Evolutionary conservation across 768 basidiomycete species (phyloP).

Genomic region (Royoungia palumana): DNA sequence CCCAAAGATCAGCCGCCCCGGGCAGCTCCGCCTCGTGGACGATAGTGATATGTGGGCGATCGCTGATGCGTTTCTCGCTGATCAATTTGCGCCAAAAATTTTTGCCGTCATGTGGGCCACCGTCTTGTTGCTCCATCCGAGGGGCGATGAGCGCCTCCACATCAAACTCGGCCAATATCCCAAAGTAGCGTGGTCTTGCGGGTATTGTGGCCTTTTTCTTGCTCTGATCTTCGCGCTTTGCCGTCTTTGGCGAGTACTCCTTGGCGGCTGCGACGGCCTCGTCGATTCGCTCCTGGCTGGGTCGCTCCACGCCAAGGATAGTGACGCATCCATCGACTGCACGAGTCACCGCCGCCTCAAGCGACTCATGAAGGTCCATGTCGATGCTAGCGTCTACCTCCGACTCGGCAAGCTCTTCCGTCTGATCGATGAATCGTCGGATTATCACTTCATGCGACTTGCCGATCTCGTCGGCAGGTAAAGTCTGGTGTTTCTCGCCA

Average conservation of each 20-base stretch:
- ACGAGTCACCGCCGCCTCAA: constrained; percentile 53
- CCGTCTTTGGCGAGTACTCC: constrained; percentile 37
- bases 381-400: constrained; percentile 45
- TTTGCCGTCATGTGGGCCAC: constrained; percentile 29
- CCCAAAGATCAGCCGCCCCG: constrained; percentile 42
- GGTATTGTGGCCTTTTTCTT: constrained; percentile 26
- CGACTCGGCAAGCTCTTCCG: constrained; percentile 54
- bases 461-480: constrained; percentile 53
- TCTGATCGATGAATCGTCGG: constrained; percentile 70
- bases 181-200: constrained; percentile 66
- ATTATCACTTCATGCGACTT: constrained; percentile 75
- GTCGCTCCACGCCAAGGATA: constrained; percentile 52
- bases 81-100: constrained; percentile 51
- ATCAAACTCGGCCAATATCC: constrained; percentile 70
- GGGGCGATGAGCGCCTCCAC: constrained; percentile 45
- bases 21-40: constrained; percentile 61
- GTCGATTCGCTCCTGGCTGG: constrained; percentile 53
- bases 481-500: constrained; percentile 82
- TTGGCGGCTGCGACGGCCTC: constrained; percentile 40
- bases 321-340: constrained; percentile 57
- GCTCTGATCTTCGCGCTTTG: not conserved
- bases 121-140: constrained; percentile 35
- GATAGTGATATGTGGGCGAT: constrained; percentile 81
- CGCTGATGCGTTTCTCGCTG: constrained; percentile 43
- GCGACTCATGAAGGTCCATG: constrained; percentile 55